Percentiles rank a stretch among this genome's conserved stretches.
phyloP scores from a whole-genome alignment of 2,329 filamentous ascomycete species.

The Ploettnerulaceae sp. region DNA sequence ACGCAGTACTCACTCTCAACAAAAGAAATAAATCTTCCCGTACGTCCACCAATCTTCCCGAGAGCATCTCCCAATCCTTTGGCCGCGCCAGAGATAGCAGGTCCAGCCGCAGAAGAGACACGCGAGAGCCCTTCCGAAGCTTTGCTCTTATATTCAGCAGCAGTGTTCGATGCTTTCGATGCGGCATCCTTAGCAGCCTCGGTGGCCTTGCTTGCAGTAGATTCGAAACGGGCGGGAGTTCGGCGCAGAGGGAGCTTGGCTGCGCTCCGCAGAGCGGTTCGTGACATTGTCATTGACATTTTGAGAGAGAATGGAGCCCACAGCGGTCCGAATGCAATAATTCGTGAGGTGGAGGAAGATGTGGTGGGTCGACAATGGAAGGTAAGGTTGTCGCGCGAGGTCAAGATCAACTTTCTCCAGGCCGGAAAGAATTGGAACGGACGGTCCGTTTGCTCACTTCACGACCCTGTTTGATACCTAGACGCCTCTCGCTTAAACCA shows the following conservation, averaged over 20 bases:
- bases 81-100: slow-evolving; percentile 69
- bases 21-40: slow-evolving; percentile 71
- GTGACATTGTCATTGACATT: slow-evolving; percentile 32
- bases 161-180: slow-evolving; percentile 39
- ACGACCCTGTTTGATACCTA: too few relatives aligned
- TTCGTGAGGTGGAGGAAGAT: too few relatives aligned
- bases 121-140: slow-evolving; percentile 78
- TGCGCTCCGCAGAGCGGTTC: slow-evolving; percentile 31
- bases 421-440: too few relatives aligned
- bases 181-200: slow-evolving; percentile 42
- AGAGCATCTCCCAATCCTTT: slow-evolving; percentile 62
- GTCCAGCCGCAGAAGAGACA: slow-evolving; percentile 74
- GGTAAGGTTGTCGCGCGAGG: too few relatives aligned
- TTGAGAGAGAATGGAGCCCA: slow-evolving; percentile 12
- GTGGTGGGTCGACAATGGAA: too few relatives aligned
- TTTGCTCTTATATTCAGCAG: slow-evolving; percentile 52
- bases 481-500: too few relatives aligned
- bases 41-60: slow-evolving; percentile 75
- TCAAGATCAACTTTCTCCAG: too few relatives aligned
- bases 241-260: slow-evolving; percentile 27
- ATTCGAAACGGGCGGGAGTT: slow-evolving; percentile 50
- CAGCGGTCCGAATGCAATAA: too few relatives aligned
- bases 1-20: slow-evolving; percentile 71
- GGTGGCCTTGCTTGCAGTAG: slow-evolving; percentile 46
- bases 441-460: too few relatives aligned